These are phyloP conservation scores for Mucor ambiguus DNA, from an alignment of 371 early-diverging fungal genomes.

Conservation along the genomic window DNA sequence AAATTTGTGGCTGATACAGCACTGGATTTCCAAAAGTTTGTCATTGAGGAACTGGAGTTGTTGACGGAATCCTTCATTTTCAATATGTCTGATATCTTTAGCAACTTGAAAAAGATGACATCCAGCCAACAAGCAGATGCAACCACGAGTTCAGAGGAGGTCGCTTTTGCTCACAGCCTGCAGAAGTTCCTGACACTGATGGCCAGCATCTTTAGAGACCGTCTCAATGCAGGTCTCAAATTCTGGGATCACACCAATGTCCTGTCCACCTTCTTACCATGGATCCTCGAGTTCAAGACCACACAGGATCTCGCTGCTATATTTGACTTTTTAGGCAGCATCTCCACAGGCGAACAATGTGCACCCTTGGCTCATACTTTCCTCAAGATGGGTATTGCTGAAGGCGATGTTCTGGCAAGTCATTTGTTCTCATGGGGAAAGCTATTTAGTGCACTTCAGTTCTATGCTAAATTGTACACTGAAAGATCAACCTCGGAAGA, in stretches of 20 bases:
- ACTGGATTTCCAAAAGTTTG: conserved; percentile 39
- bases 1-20: conserved; percentile 20
- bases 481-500: neutral
- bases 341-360: conserved; percentile 34
- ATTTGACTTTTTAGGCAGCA: conserved; percentile 34
- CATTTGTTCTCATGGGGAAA: conserved; percentile 43
- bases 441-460: conserved; percentile 33
- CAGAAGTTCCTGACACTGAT: conserved; percentile 66
- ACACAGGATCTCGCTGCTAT: conserved; percentile 26
- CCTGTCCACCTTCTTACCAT: conserved; percentile 72
- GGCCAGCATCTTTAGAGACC: conserved; percentile 65
- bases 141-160: conserved; percentile 16
- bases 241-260: conserved; percentile 70
- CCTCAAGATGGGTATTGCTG: conserved; percentile 23
- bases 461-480: conserved; percentile 15
- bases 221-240: conserved; percentile 70
- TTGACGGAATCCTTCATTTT: conserved; percentile 51
- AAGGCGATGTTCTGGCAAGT: conserved; percentile 7
- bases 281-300: conserved; percentile 53
- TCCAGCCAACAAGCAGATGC: neutral
- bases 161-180: conserved; percentile 25
- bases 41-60: conserved; percentile 47
- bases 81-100: conserved; percentile 45
- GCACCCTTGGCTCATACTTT: conserved; percentile 22
- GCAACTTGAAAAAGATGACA: conserved; percentile 7